Percentiles rank a stretch among this genome's conserved stretches.
phyloP scores from a whole-genome alignment of 768 basidiomycete species.

The Mycena belliarum region DNA sequence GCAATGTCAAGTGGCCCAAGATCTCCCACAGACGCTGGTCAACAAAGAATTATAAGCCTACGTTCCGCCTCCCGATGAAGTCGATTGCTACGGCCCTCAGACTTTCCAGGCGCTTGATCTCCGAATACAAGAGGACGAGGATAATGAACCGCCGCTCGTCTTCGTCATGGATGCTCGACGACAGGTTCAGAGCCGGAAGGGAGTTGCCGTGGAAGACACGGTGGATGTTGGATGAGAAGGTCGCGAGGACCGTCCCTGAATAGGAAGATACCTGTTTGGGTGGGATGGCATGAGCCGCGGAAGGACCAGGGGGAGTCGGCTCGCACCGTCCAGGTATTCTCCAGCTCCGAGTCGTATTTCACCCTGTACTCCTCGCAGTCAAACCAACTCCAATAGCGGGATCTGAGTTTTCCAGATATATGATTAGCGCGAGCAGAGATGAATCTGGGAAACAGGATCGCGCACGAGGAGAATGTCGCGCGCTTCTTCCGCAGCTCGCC shows the following conservation, averaged over 20 bases:
- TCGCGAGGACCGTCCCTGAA: slow-evolving; percentile 10
- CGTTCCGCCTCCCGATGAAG: not conserved
- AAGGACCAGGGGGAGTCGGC: not conserved
- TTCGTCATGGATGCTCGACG: slow-evolving; percentile 3
- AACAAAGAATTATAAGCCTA: not conserved
- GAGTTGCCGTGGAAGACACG: not conserved
- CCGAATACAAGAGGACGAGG: slow-evolving; percentile 16
- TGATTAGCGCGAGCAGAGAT: not conserved
- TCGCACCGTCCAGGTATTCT: slow-evolving; percentile 17
- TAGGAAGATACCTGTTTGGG: slow-evolving; percentile 11
- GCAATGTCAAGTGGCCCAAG: no score
- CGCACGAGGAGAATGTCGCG: slow-evolving; percentile 14
- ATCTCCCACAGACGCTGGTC: slow-evolving; percentile 5
- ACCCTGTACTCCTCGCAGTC: slow-evolving; percentile 17
- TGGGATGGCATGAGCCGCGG: not conserved
- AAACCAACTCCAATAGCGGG: slow-evolving; percentile 20
- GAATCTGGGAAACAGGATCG: not conserved
- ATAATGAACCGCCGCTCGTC: slow-evolving; percentile 17
- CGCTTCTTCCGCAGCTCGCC: not conserved
- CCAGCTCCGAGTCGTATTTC: slow-evolving; percentile 12
- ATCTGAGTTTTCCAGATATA: not conserved
- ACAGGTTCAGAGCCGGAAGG: slow-evolving; percentile 1
- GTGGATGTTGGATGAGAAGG: slow-evolving; percentile 7
- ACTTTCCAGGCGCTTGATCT: slow-evolving; percentile 16
- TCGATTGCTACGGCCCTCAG: not conserved